phyloP scores from a whole-genome alignment of 2,329 filamentous ascomycete species.

The Emmonsiellopsis sp. region DNA sequence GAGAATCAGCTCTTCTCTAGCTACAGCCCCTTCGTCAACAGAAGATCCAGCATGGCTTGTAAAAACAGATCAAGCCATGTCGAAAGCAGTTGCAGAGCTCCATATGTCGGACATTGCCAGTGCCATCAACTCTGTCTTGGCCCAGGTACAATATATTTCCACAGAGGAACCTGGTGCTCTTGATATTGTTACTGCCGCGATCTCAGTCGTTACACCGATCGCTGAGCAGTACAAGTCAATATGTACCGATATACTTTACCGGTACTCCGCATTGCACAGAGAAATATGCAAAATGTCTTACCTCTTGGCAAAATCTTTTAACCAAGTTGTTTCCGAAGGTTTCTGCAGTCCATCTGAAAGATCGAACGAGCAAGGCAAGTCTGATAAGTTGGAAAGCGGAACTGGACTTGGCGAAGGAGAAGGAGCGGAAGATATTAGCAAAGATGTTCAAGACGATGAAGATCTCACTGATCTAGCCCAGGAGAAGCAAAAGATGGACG shows the following conservation, averaged over 20 bases:
- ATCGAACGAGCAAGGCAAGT: conserved; percentile 58
- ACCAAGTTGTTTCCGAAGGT: conserved; percentile 69
- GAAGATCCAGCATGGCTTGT: conserved; percentile 58
- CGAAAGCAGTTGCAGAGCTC: conserved; percentile 49
- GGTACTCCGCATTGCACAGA: conserved; percentile 57
- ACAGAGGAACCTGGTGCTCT: conserved; percentile 35
- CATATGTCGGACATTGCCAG: conserved; percentile 48
- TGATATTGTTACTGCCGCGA: conserved; percentile 45
- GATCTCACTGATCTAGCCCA: conserved; percentile 87
- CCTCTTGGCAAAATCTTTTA: conserved; percentile 67
- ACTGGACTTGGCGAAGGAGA: conserved; percentile 93
- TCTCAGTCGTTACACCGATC: conserved; percentile 59
- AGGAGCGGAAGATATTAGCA: conserved; percentile 94
- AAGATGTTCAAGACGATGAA: conserved; percentile 89
- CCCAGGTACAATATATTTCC: conserved; percentile 38
- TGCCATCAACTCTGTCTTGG: conserved; percentile 37
- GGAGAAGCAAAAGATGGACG: conserved; percentile 55
- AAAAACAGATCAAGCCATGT: conserved; percentile 45
- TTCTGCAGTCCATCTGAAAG: conserved; percentile 88
- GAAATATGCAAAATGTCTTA: conserved; percentile 66
- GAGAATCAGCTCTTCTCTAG: conserved; percentile 51
- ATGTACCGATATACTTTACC: conserved; percentile 49
- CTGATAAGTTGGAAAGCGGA: conserved; percentile 77
- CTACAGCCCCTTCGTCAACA: conserved; percentile 47
- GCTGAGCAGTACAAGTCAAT: conserved; percentile 62